phyloP scores from a whole-genome alignment of 2,329 filamentous ascomycete genomes.

The Pochonia chlamydosporia region DNA sequence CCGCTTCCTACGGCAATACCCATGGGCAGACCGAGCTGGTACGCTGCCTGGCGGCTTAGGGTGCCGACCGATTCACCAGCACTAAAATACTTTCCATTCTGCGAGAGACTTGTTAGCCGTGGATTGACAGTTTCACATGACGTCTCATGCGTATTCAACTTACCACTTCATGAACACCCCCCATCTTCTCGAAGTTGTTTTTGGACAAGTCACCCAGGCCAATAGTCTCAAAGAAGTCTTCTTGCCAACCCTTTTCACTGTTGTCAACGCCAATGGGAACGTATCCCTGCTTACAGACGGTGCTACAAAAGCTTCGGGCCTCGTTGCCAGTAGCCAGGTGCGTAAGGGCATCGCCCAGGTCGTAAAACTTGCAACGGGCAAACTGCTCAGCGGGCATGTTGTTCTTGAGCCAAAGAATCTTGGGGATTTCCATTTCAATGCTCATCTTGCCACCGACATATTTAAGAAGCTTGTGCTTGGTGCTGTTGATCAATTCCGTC shows the following conservation, averaged over 20 bases:
- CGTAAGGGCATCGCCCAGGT: slow-evolving; percentile 86
- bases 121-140: slow-evolving; percentile 9
- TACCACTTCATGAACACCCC: slow-evolving; percentile 90
- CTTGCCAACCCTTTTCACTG: slow-evolving; percentile 96
- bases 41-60: slow-evolving; percentile 75
- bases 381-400: slow-evolving; percentile 93
- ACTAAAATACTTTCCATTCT: slow-evolving; percentile 90
- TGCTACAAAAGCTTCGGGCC: slow-evolving; percentile 88
- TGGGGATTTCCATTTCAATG: slow-evolving; percentile 99
- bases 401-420: slow-evolving; percentile 97
- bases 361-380: slow-evolving; percentile 92
- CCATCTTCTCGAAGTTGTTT: slow-evolving; percentile 88
- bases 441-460: slow-evolving; percentile 99
- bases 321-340: slow-evolving; percentile 91
- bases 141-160: background rate
- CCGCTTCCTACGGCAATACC: slow-evolving; percentile 92
- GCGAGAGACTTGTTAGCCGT: slow-evolving; percentile 9
- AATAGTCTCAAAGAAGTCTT: slow-evolving; percentile 83
- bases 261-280: slow-evolving; percentile 96
- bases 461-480: slow-evolving; percentile 83
- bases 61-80: slow-evolving; percentile 87
- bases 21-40: slow-evolving; percentile 75
- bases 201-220: slow-evolving; percentile 79
- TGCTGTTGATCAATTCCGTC: slow-evolving; percentile 89
- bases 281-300: slow-evolving; percentile 95